These are phyloP conservation scores for Mycena rebaudengoi DNA, from an alignment of 768 basidiomycete genomes.

Conservation along the genomic window DNA sequence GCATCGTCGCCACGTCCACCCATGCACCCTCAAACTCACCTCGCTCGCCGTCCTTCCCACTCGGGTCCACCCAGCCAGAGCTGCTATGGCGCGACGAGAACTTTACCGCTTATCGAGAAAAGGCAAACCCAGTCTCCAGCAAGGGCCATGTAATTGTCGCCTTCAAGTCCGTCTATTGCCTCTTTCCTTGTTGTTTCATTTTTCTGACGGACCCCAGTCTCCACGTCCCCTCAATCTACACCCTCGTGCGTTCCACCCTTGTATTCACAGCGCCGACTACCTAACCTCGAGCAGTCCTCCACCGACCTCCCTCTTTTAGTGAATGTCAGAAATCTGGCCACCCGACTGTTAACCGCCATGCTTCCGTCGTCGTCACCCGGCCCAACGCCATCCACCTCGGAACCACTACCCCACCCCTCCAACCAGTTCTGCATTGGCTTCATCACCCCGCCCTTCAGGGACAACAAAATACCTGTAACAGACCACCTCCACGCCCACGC, in stretches of 20 bases:
- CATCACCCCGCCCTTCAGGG: conserved; percentile 81
- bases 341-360: conserved; percentile 61
- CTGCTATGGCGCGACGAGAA: conserved; percentile 81
- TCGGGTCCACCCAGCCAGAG: conserved; percentile 60
- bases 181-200: background rate
- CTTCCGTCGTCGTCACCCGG: conserved; percentile 39
- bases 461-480: conserved; percentile 80
- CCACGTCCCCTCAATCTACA: conserved; percentile 82
- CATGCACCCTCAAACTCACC: conserved; percentile 54
- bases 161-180: conserved; percentile 69
- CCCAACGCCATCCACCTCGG: conserved; percentile 46
- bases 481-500: conserved; percentile 85
- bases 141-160: conserved; percentile 76
- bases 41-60: conserved; percentile 54
- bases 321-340: conserved; percentile 65
- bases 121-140: conserved; percentile 73
- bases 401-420: conserved; percentile 41
- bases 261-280: conserved; percentile 4
- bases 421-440: conserved; percentile 72
- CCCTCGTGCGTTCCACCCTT: conserved; percentile 58
- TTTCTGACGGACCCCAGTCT: conserved; percentile 51
- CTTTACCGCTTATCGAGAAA: conserved; percentile 79
- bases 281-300: conserved; percentile 59
- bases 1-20: conserved; percentile 68
- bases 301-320: conserved; percentile 79